Conservation (phyloP, 176 grass and related monocot species). For the Coix lacrymajobi region DNA sequence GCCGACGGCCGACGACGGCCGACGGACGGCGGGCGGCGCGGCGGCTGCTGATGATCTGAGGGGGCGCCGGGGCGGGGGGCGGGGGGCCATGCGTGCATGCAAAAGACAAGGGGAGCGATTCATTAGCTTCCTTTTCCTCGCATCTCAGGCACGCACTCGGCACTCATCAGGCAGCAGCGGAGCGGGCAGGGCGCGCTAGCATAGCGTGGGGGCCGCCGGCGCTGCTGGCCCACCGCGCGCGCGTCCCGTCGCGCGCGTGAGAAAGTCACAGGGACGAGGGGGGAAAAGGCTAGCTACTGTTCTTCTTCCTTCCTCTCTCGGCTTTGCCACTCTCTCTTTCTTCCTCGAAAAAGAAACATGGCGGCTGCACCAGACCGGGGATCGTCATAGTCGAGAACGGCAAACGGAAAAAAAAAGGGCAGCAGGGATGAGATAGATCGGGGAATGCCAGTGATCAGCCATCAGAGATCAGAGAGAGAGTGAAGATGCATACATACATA, state of each 20-base stretch:
- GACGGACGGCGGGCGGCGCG: too few species aligned
- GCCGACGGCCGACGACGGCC: background rate
- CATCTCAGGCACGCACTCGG: background rate
- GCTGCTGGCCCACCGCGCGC: background rate
- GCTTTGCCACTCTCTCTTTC: background rate
- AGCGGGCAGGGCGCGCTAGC: background rate
- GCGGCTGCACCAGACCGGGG: background rate
- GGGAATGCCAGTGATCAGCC: background rate
- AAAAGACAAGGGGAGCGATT: conserved; percentile 39
- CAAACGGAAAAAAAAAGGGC: background rate
- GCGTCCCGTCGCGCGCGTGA: background rate
- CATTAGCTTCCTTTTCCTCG: conserved; percentile 21
- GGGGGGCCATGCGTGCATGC: background rate
- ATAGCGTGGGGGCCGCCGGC: background rate
- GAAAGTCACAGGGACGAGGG: background rate
- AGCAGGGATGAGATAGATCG: background rate
- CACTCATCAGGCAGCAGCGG: too few species aligned
- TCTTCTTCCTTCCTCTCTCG: conserved; percentile 40
- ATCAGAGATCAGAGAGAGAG: too few species aligned
- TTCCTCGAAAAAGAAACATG: conserved; percentile 26
- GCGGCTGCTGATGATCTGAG: background rate
- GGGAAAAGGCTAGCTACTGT: conserved; percentile 46
- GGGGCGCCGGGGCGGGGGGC: too few species aligned
- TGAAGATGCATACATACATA: background rate
- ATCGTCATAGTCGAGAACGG: background rate